Percentiles rank a stretch among this genome's conserved stretches.
Conservation (phyloP, 345 rosid species). For the rapeseed (Brassica napus) region Da-Ae NC_063446.1:21418001-21418500, state of each 20-base stretch:
- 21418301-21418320: too few relatives aligned
- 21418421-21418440: too few relatives aligned
- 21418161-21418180: not conserved
- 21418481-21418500: too few relatives aligned
- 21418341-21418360: too few relatives aligned
- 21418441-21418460: too few relatives aligned
- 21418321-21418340: too few relatives aligned
- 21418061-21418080: conserved; percentile 37
- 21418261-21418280: not conserved
- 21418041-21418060: not conserved
- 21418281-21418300: not conserved
- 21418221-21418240: not conserved
- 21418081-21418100: not conserved
- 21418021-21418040: not conserved
- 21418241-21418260: not conserved
- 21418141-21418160: not conserved
- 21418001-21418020: not conserved
- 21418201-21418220: too few relatives aligned
- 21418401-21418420: too few relatives aligned
- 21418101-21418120: not conserved
- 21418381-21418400: too few relatives aligned
- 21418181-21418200: not conserved
- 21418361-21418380: too few relatives aligned
- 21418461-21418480: too few relatives aligned
- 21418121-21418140: not conserved